Evolutionary conservation across 148 eudicot species (phyloP), one percentile per base, ranked within the genome.

Genomic region (Agrostemma githago): DNA sequence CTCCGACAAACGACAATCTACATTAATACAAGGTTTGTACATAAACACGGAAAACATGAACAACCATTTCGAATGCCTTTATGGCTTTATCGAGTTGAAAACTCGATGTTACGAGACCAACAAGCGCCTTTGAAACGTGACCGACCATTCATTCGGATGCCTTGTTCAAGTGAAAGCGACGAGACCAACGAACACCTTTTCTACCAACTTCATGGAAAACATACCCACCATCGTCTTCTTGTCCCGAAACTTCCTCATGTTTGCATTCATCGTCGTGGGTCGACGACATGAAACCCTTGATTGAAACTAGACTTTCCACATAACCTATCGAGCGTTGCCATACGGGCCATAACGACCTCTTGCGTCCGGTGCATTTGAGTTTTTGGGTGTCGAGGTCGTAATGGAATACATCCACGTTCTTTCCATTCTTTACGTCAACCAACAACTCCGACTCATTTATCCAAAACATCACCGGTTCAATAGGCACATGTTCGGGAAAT

Each of bases 361-460:
- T 12, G 68, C 6, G 8, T 16, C 68, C 68, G 1, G 68, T 65
- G 8, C 46, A 8, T 8, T 39, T 65, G 0, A 65, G 68, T 38
- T 65, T 17, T 8, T 65, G 43, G 68, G 46, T 65, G 46, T 2
- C 68, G 11, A 38, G 15, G 68, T 65, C 20, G 68, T 65, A 65
- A 65, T 65, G 42, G 46, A 65, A 65, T 17, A 65, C 19, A 2
- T 65, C 68, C 39, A 1, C 5, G 46, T 0, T 39, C 7, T 65
- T 65, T 40, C 7, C 68, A 5, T 40, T 40, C 2, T 65, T 2
- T 15, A 65, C 3, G 6, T 5, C 8, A 6, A 64, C 68, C 14
- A 64, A 40, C 14, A 64, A 12, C 39, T 64, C 46, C 20, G 1
- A 38, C 0, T 65, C 19, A 15, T 16, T 65, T 5, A 65, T 38